Evolutionary conservation across 345 rosid genomes (phyloP).

Genomic region (Ricinus communis): DNA sequence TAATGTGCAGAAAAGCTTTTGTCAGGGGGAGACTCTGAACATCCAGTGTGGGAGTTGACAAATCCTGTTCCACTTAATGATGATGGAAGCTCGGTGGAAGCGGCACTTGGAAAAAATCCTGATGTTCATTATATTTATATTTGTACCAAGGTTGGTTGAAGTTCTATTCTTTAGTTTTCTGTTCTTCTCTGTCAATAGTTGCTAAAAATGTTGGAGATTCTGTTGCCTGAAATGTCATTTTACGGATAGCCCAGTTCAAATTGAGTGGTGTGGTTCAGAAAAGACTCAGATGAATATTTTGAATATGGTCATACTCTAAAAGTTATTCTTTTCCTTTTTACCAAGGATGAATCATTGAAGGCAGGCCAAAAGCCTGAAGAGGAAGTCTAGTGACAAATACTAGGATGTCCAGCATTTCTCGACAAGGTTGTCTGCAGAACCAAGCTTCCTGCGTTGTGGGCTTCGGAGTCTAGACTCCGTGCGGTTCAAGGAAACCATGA

Average conservation of each 20-base stretch:
- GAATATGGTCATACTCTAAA: no score
- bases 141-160: constrained; percentile 54
- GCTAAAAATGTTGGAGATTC: background rate
- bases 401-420: constrained; percentile 11
- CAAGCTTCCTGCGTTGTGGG: background rate
- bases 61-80: constrained; percentile 61
- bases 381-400: constrained; percentile 10
- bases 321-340: background rate
- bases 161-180: background rate
- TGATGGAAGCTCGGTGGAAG: constrained; percentile 56
- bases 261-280: background rate
- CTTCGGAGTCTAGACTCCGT: background rate
- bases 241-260: background rate
- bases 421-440: background rate
- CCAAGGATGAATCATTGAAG: constrained; percentile 31
- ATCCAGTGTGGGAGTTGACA: constrained; percentile 53
- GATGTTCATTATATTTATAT: constrained; percentile 76
- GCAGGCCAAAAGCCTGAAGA: constrained; percentile 22
- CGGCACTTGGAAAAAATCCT: constrained; percentile 59
- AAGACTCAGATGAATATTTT: background rate
- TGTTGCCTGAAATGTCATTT: background rate
- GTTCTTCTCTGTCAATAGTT: background rate
- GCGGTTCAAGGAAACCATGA: background rate
- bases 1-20: constrained; percentile 52
- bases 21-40: constrained; percentile 39